A percentile compares a stretch with the other conserved stretches of the same genome.
Conservation (phyloP, 306 rosid species). For the Gastrolobium bilobum region DNA sequence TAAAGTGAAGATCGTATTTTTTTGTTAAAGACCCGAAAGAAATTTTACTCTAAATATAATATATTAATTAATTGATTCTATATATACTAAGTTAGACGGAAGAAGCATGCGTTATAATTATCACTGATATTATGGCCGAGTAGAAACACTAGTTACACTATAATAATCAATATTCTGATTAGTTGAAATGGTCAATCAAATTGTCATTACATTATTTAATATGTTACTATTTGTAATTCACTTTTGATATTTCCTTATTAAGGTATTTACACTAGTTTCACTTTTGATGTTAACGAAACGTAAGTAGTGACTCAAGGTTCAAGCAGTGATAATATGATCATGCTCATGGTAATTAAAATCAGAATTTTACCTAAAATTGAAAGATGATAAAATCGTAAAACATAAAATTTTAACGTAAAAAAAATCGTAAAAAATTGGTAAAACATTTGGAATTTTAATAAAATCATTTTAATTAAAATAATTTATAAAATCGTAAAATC, state of each 20-base stretch:
- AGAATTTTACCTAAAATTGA: too few species aligned
- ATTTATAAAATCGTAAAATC: too few species aligned
- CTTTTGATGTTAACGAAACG: constrained; percentile 51
- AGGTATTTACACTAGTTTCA: too few species aligned
- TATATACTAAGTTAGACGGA: constrained; percentile 13
- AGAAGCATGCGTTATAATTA: neutral
- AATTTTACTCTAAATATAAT: too few species aligned
- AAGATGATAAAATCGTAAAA: too few species aligned
- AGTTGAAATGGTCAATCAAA: constrained; percentile 44
- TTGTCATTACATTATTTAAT: constrained; percentile 45
- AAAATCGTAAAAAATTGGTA: too few species aligned
- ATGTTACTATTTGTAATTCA: neutral
- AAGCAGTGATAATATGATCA: neutral
- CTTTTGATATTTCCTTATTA: constrained; percentile 1
- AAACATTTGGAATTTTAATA: too few species aligned
- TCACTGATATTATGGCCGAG: constrained; percentile 12
- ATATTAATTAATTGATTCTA: neutral
- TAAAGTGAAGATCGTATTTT: too few species aligned
- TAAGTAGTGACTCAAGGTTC: neutral
- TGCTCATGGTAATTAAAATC: too few species aligned
- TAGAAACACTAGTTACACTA: neutral
- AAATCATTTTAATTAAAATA: too few species aligned
- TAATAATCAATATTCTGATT: neutral
- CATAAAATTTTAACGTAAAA: too few species aligned
- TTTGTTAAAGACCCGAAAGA: too few species aligned